A percentile compares a stretch with the other conserved stretches of the same genome.
These are phyloP conservation scores for Falciphora oryzae DNA, from an alignment of 2,329 filamentous ascomycete genomes.

Conservation along the genomic window DNA sequence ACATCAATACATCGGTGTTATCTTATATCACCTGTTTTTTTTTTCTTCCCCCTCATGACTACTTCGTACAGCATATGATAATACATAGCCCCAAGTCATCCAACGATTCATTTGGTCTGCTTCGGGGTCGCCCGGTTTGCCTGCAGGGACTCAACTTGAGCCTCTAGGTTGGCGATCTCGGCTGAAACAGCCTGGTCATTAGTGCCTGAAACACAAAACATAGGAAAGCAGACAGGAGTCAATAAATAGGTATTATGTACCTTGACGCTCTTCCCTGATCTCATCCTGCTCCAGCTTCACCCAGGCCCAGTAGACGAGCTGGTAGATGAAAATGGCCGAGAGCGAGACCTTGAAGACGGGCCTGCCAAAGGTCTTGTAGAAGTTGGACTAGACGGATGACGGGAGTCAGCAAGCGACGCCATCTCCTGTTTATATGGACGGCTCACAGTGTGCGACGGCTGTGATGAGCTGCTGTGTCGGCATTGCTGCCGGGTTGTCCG, in stretches of 20 bases:
- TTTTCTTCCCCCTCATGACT: background rate
- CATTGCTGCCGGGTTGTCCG: background rate
- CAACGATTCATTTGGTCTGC: background rate
- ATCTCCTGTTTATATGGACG: too few relatives aligned
- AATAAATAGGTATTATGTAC: conserved; percentile 28
- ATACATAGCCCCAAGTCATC: background rate
- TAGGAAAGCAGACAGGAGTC: background rate
- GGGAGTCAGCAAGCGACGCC: too few relatives aligned
- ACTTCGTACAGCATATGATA: background rate
- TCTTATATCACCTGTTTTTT: too few relatives aligned
- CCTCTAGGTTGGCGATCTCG: conserved; percentile 31
- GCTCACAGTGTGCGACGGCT: conserved; percentile 10
- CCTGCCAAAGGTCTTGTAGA: conserved; percentile 70
- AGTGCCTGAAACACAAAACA: background rate
- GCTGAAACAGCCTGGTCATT: conserved; percentile 10
- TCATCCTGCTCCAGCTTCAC: conserved; percentile 68
- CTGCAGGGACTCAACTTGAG: conserved; percentile 30
- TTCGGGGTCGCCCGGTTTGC: background rate
- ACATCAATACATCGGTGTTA: too few relatives aligned
- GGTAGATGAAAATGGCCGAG: conserved; percentile 71
- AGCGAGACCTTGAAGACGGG: conserved; percentile 70
- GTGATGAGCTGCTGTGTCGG: background rate
- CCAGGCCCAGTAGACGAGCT: conserved; percentile 71
- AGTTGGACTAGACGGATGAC: conserved; percentile 42
- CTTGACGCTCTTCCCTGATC: conserved; percentile 50